These are phyloP conservation scores for Penicillium riverlandense DNA, from an alignment of 495 filamentous ascomycete genomes.

Conservation along the genomic window DNA sequence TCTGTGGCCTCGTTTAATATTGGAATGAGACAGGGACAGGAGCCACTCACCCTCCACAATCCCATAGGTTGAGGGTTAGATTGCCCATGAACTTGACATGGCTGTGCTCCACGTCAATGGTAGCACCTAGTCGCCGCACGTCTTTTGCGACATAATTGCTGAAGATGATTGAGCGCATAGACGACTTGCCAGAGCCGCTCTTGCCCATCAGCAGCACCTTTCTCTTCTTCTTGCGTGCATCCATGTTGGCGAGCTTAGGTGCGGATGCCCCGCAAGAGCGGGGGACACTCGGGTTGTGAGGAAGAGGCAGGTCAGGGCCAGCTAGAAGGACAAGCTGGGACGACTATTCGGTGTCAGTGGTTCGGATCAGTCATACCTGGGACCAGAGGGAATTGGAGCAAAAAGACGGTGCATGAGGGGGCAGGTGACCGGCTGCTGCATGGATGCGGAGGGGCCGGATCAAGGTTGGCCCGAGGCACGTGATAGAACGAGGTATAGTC, in stretches of 20 bases:
- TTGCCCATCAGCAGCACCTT: conserved; percentile 71
- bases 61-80: conserved; percentile 94
- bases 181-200: conserved; percentile 97
- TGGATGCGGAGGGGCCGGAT: conserved; percentile 18
- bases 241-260: conserved; percentile 25
- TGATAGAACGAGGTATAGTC: conserved; percentile 4
- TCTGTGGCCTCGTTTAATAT: conserved; percentile 71
- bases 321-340: not conserved
- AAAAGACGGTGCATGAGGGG: conserved; percentile 1
- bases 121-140: conserved; percentile 89
- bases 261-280: conserved; percentile 25
- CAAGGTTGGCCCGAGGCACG: conserved; percentile 11
- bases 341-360: no score
- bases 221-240: conserved; percentile 48
- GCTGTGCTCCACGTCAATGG: conserved; percentile 95
- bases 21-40: not conserved
- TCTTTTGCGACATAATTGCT: conserved; percentile 97
- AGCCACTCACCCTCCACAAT: conserved; percentile 73
- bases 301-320: not conserved
- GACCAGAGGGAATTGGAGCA: conserved; percentile 7
- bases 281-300: conserved; percentile 12
- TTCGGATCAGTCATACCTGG: no score
- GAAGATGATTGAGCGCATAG: conserved; percentile 97
- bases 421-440: conserved; percentile 11
- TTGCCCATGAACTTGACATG: conserved; percentile 98